Evolutionary conservation across 805 yeast species (phyloP).

Genomic region (Brettanomyces bruxellensis): DNA sequence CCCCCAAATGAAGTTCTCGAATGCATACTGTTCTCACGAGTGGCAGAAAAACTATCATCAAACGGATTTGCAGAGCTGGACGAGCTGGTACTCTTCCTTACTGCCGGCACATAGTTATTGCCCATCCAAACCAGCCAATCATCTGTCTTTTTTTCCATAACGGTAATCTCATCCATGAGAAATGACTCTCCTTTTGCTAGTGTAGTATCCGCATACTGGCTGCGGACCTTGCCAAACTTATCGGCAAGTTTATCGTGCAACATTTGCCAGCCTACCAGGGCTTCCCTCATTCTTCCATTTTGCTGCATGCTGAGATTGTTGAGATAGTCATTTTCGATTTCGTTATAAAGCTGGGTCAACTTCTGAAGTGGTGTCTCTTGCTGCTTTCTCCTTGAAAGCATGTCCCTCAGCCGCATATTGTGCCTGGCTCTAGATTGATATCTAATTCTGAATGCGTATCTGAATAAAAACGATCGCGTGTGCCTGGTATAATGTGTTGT

Average conservation of each 20-base stretch:
- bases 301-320: constrained; percentile 52
- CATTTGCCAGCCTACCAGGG: constrained; percentile 66
- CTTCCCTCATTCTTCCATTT: constrained; percentile 38
- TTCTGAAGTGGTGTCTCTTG: constrained; percentile 46
- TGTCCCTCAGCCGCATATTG: background rate
- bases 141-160: constrained; percentile 25
- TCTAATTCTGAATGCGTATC: too few species aligned
- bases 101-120: background rate
- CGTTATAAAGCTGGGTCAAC: constrained; percentile 52
- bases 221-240: constrained; percentile 45
- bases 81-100: too few species aligned
- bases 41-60: too few species aligned
- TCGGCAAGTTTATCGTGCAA: constrained; percentile 53
- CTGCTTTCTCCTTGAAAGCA: constrained; percentile 1
- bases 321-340: constrained; percentile 50
- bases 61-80: too few species aligned
- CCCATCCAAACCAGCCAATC: constrained; percentile 32
- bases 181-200: constrained; percentile 38
- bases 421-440: too few species aligned
- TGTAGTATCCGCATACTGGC: constrained; percentile 21
- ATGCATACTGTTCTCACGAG: too few species aligned
- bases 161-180: constrained; percentile 31
- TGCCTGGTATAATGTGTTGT: too few species aligned
- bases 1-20: too few species aligned
- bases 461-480: too few species aligned